Evolutionary conservation across 202 grass and related monocot species (phyloP), one percentile per base, ranked within the genome.

Genomic region (Zizania palustris): DNA sequence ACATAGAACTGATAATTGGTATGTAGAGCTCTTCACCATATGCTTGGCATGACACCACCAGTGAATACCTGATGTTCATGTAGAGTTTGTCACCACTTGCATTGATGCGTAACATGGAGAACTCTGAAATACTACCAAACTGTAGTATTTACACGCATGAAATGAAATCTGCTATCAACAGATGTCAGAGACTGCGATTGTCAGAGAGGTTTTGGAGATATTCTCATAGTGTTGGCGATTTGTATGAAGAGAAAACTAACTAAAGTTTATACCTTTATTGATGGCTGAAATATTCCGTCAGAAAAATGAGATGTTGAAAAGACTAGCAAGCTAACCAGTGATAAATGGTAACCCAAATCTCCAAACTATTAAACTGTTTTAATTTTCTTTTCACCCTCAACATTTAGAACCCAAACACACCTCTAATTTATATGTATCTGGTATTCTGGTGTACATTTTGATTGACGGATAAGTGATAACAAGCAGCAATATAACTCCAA

Each of bases 401-500:
- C 33, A 59, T 5, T 37, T 42, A n/a, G 12, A 71, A 77, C 22
- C 6, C 20, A 81, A 15, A 50, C 10, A 51, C 22, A 9, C 51
- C 6, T 20, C 3, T 1, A 28, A 9, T 9, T 51, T 43, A 69
- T 56, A 0, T 53, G 49, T 53, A 36, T 46, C 45, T 19, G 73
- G 46, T 72, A 59, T 58, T 46, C 45, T 19, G 73, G 46, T 72
- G 67, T 58, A 78, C 74, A 78, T 1, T 13, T 63, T 72, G n/a
- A 9, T 48, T 33, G 74, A 5, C 48, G 16, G 21, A 7, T n/a
- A n/a, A n/a, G n/a, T n/a, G n/a, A n/a, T 72, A 53, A 53, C 49
- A 53, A 55, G 51, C 51, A 55, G 3, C 21, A 1, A 35, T 49
- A 49, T 5, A 9, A 35, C 11, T 11, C 40, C 38, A 67, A 21